These are phyloP conservation scores for Hypomyces rosellus DNA, from an alignment of 2,329 filamentous ascomycete genomes.

Conservation along the genomic window DNA sequence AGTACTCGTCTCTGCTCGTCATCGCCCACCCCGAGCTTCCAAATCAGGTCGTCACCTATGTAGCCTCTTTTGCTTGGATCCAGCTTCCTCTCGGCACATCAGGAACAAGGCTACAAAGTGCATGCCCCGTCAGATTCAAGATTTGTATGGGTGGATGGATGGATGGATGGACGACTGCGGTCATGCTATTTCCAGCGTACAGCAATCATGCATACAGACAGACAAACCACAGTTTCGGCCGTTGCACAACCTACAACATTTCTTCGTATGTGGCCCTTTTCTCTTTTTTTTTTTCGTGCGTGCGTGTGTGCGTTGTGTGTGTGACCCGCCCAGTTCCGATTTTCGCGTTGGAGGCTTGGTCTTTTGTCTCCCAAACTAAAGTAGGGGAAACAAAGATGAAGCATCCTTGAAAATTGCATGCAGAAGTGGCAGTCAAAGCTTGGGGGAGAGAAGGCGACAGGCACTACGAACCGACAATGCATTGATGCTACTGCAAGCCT, in stretches of 20 bases:
- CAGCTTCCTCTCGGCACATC: too few species aligned
- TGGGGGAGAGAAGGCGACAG: not conserved
- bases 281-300: too few species aligned
- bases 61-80: too few species aligned
- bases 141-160: too few species aligned
- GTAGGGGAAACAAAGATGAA: not conserved
- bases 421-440: not conserved
- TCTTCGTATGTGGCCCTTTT: too few species aligned
- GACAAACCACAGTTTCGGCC: too few species aligned
- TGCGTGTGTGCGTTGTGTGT: not conserved
- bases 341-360: not conserved
- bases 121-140: too few species aligned
- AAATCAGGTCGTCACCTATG: not conserved
- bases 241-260: not conserved
- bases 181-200: too few species aligned
- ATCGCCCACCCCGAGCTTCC: not conserved
- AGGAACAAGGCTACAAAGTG: too few species aligned
- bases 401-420: too few species aligned
- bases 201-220: too few species aligned
- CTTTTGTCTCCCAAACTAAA: not conserved
- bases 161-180: too few species aligned
- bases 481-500: not conserved
- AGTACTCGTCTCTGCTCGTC: not conserved
- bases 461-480: not conserved
- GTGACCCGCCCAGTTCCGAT: constrained; percentile 11